Percentiles rank a stretch among this genome's conserved stretches.
Conservation (phyloP, 306 rosid species). For the Quercus bicolor region DNA sequence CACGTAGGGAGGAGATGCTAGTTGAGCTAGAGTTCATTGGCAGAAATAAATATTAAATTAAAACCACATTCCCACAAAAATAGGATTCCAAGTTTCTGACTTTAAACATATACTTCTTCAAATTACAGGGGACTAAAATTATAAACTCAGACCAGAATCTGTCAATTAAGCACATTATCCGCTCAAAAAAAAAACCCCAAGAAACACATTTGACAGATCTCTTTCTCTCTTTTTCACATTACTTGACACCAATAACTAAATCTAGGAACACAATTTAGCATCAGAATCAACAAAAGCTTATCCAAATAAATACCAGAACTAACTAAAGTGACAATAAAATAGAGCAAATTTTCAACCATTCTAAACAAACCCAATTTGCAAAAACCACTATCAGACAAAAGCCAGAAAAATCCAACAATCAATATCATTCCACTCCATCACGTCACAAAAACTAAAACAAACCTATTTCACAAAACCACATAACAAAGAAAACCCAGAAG, state of each 20-base stretch:
- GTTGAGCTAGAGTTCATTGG: too few relatives aligned
- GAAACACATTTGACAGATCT: background rate
- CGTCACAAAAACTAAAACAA: background rate
- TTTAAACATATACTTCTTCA: background rate
- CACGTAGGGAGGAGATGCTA: too few relatives aligned
- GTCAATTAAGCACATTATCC: background rate
- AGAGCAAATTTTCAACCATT: background rate
- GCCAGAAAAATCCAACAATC: background rate
- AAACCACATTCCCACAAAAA: background rate
- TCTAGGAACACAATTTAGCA: background rate
- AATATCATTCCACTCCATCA: background rate
- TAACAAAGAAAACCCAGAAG: background rate
- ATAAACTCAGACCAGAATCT: background rate
- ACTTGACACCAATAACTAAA: background rate
- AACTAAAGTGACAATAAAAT: background rate
- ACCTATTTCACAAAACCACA: background rate
- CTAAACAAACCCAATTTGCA: background rate
- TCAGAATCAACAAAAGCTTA: background rate
- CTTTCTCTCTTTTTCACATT: background rate
- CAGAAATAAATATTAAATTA: background rate
- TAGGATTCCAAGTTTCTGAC: background rate
- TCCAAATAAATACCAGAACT: background rate
- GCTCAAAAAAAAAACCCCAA: background rate
- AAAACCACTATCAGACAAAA: background rate
- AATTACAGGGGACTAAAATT: background rate